A percentile compares a stretch with the other conserved stretches of the same genome.
Evolutionary conservation across 108 stramenopile species (phyloP).

Genomic region (Aurantiochytrium sp.): DNA sequence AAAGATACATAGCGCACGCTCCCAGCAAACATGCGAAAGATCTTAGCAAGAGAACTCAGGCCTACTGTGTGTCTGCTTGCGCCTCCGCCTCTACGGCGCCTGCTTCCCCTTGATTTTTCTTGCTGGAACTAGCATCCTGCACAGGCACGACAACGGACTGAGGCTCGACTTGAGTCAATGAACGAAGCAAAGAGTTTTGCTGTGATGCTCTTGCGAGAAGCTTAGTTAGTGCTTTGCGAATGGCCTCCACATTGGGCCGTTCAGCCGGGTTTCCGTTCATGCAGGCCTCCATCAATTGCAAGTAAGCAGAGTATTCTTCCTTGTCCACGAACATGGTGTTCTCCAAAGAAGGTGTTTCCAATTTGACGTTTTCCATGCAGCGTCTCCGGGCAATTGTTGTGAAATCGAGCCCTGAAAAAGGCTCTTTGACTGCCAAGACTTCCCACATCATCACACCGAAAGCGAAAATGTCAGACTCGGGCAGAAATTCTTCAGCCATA

Average conservation of each 20-base stretch:
- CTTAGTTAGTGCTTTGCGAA: background rate
- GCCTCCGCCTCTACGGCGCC: too few species aligned
- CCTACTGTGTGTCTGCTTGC: too few species aligned
- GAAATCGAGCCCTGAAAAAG: background rate
- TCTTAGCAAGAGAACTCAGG: too few species aligned
- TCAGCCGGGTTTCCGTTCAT: background rate
- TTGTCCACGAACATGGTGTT: background rate
- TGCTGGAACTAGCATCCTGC: too few species aligned
- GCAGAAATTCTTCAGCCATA: slow-evolving; percentile 37
- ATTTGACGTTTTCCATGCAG: background rate
- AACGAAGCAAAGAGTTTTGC: background rate
- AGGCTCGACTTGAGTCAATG: background rate
- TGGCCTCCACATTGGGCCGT: background rate
- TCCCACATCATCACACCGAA: slow-evolving; percentile 54
- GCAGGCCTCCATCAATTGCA: background rate
- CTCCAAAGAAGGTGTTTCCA: background rate
- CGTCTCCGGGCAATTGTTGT: background rate
- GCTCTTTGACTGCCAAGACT: background rate
- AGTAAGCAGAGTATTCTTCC: background rate
- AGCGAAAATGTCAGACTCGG: slow-evolving; percentile 47
- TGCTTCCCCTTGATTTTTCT: too few species aligned
- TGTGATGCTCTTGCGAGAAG: background rate
- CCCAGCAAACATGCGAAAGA: too few species aligned
- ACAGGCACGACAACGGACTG: background rate
- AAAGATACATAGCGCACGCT: too few species aligned